A percentile compares a stretch with the other conserved stretches of the same genome.
Evolutionary conservation across 2,329 filamentous ascomycete genomes (phyloP).

Genomic region (Trichoderma koningiopsis): DNA sequence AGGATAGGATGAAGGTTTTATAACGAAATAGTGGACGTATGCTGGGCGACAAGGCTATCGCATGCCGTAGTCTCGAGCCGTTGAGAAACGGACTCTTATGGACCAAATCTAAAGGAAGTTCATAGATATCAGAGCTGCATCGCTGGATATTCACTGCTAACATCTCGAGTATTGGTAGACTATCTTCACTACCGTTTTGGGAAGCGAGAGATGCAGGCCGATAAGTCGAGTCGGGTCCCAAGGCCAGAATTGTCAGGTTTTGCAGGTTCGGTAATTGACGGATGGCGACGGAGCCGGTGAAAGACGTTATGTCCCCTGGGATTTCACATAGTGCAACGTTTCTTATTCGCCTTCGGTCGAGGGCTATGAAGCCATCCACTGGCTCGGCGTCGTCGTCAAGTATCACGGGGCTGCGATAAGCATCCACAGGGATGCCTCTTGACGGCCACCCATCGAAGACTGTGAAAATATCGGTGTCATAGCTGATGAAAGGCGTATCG

Average conservation of each 20-base stretch:
- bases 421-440: background rate
- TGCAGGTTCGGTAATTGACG: background rate
- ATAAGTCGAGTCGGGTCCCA: background rate
- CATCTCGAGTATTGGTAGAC: constrained; percentile 7
- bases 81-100: background rate
- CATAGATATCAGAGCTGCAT: background rate
- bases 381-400: background rate
- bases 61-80: constrained; percentile 1
- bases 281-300: background rate
- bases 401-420: background rate
- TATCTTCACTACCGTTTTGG: background rate
- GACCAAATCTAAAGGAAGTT: background rate
- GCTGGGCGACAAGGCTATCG: background rate
- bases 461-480: constrained; percentile 10
- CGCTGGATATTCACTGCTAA: constrained; percentile 2
- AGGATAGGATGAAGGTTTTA: background rate
- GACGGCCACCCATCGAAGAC: constrained; percentile 10
- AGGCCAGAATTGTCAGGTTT: constrained; percentile 1
- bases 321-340: constrained; percentile 17
- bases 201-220: background rate
- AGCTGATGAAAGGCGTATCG: constrained; percentile 16
- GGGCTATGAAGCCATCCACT: constrained; percentile 4
- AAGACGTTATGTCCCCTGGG: background rate
- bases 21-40: constrained; percentile 9
- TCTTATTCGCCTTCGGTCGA: background rate